Evolutionary conservation across 2,329 filamentous ascomycete species (phyloP).

Genomic region (Exserohilum turcica): DNA sequence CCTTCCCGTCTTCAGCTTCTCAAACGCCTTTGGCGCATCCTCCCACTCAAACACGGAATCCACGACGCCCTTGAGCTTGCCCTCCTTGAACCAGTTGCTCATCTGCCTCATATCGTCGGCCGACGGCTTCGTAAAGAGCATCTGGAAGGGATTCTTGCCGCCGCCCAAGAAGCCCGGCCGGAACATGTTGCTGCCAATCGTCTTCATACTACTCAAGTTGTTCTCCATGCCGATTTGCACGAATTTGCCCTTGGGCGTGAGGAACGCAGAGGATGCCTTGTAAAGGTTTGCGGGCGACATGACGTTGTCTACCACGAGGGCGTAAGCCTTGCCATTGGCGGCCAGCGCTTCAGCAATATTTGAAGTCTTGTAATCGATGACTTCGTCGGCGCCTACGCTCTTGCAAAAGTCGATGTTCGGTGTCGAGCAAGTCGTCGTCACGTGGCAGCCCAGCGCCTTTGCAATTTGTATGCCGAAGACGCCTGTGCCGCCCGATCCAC

Average conservation of each 20-base stretch:
- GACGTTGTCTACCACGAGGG: slow-evolving; percentile 64
- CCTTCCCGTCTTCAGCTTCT: slow-evolving; percentile 61
- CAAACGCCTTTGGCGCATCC: slow-evolving; percentile 62
- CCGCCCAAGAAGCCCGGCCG: slow-evolving; percentile 58
- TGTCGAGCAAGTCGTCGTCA: slow-evolving; percentile 64
- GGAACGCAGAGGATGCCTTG: slow-evolving; percentile 57
- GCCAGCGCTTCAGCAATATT: slow-evolving; percentile 57
- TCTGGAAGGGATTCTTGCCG: slow-evolving; percentile 53
- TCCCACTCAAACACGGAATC: slow-evolving; percentile 63
- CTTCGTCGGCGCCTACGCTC: slow-evolving; percentile 65
- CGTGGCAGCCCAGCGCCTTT: slow-evolving; percentile 63
- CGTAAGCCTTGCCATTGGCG: slow-evolving; percentile 56
- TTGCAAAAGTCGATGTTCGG: slow-evolving; percentile 63
- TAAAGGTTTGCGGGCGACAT: slow-evolving; percentile 59
- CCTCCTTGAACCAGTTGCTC: slow-evolving; percentile 61
- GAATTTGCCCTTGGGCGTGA: slow-evolving; percentile 57
- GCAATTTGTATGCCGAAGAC: slow-evolving; percentile 67
- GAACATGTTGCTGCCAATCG: slow-evolving; percentile 47
- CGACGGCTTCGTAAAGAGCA: slow-evolving; percentile 47
- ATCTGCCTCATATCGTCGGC: slow-evolving; percentile 57
- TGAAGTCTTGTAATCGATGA: slow-evolving; percentile 63
- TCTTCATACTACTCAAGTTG: slow-evolving; percentile 30
- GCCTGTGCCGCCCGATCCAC: slow-evolving; percentile 66
- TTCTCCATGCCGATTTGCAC: slow-evolving; percentile 37
- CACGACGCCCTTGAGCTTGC: slow-evolving; percentile 62